These are phyloP conservation scores for Colletotrichum eremochloae DNA, from an alignment of 2,329 filamentous ascomycete species.

Conservation along the genomic window DNA sequence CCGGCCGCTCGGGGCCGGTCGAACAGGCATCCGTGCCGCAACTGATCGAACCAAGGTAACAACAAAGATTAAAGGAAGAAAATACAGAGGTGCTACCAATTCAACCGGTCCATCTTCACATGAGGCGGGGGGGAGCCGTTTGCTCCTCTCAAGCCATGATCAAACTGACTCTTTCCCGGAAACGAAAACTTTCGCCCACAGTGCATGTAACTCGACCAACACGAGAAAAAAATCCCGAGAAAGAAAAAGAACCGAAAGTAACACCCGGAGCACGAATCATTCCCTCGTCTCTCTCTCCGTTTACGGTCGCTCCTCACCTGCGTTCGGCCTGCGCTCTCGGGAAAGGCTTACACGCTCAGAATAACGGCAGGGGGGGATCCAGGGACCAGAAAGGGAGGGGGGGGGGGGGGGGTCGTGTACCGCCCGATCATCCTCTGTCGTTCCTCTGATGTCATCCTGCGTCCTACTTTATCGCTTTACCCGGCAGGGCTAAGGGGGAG, in stretches of 20 bases:
- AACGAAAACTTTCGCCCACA: neutral
- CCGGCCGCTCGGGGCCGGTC: neutral
- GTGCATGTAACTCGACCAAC: neutral
- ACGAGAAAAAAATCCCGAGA: neutral
- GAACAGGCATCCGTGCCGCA: neutral
- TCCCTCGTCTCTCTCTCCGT: neutral
- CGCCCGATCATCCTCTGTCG: neutral
- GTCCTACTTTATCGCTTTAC: slow-evolving; percentile 1
- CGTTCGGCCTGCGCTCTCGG: neutral
- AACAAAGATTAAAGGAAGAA: neutral
- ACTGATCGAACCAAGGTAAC: neutral
- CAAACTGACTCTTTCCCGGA: neutral
- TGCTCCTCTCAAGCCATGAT: too few relatives aligned
- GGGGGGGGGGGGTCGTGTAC: too few relatives aligned
- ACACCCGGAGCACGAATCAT: neutral
- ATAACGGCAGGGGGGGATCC: neutral
- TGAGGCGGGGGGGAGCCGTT: too few relatives aligned
- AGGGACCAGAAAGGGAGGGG: neutral
- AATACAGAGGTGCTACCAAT: neutral
- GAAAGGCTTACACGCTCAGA: neutral
- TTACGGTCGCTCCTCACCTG: too few relatives aligned
- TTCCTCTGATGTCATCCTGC: slow-evolving; percentile 41
- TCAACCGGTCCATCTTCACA: neutral
- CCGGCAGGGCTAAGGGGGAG: slow-evolving; percentile 18
- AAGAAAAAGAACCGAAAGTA: neutral